Evolutionary conservation across 2,329 filamentous ascomycete genomes (phyloP), one percentile per base, ranked within the genome.

Genomic region (Botrytis deweyae): DNA sequence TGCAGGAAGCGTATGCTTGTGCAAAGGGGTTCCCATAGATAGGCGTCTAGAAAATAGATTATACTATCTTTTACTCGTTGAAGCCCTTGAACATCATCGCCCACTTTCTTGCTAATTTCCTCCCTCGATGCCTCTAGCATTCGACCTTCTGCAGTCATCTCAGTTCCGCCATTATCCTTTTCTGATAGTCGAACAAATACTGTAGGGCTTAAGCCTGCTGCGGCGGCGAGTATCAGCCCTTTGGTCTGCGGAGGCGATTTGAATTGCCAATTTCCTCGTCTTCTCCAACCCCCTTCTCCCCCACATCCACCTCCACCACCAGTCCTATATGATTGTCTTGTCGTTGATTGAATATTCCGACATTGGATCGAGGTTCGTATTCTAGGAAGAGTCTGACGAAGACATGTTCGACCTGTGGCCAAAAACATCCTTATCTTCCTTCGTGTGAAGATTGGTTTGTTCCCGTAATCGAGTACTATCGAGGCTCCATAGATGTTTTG

Each of bases 1-100:
- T 98, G 93, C 29, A 98, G 82, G 78, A 99, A 97, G n/a, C 96
- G 89, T 65, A 95, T 82, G 0, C 93, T 93, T 0, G 95, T 99
- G 72, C 92, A 94, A 40, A 98, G 82, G 0, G 96, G 95, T 82
- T 99, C 96, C 87, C 88, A 88, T n/a, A 95, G 83, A 80, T 90
- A 93, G 1, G 88, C 75, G 78, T 97, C 93, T 55, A 96, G 76
- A 73, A 92, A 88, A 44, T 94, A 86, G 74, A 91, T 85, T 42
- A 93, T 79, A 20, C 86, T 86, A 76, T 91, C 88, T 66, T 87
- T 83, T 10, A 91, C 79, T 67, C 88, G 87, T 22, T 83, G 84
- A 22, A 93, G 81, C 0, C 91, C 89, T 58, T 84, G 85, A 44
- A 91, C 86, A 74, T 90, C 85, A 8, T 90, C 86, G 1, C 88